Evolutionary conservation across 75 land plant genomes (phyloP), one percentile per base, ranked within the genome.

Genomic region (Chamaecyparis obtusa): DNA sequence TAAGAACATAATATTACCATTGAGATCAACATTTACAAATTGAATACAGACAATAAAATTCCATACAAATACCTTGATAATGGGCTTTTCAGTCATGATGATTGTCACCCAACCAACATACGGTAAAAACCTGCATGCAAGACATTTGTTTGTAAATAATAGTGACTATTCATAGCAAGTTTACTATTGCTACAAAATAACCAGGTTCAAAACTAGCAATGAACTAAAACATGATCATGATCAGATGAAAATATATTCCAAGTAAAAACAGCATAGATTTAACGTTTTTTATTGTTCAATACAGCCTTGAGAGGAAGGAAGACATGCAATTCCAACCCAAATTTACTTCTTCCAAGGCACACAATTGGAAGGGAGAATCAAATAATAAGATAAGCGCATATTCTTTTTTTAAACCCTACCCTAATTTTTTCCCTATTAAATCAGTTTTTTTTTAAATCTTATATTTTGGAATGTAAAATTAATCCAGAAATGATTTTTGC

Each of bases 41-140:
- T 19, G 24, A 67, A 33, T 60, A 37, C 14, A 54, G 21, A 54
- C 27, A 19, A 83, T 41, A 51, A 81, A 37, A 13, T n/a, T 17
- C 24, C 57, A 56, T 54, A 55, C 36, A 39, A 84, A 86, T 74
- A 95, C 98, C 98, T 97, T 96, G 90, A 98, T 93, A 33, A 94
- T 89, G 46, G 97, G 99, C 88, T 95, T 95, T 77, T 98, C 99
- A 21, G 99, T 97, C 99, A 98, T 98, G 85, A 97, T 91, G 54
- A 98, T 96, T 32, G 99, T 98, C 41, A 94, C 95, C 97, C 99
- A 98, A 35, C 99, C 99, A 90, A 95, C 97, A 89, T 98, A 97
- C 35, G 99, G 99, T 56, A 98, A 88, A 88, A 96, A 95, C 87
- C 97, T 96, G 93, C 90, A 86, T 33, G 35, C 37, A 72, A 32